Base-by-base conservation (phyloP, 495 filamentous ascomycete species). In the Oidiodendron maius region DNA sequence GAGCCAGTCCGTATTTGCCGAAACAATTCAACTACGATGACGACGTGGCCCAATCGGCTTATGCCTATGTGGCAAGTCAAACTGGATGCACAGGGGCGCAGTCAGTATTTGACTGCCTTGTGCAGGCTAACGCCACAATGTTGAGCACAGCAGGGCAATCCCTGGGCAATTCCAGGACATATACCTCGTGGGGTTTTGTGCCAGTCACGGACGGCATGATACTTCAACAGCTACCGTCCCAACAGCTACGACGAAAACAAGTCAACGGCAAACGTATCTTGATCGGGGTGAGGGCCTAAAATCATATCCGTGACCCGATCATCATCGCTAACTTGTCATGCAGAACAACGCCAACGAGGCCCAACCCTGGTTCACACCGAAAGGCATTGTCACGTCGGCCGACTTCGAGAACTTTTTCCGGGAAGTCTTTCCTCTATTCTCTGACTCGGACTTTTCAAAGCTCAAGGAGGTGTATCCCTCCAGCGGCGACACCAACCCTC, bases 121-220 rank as follows among this genome's bases (percentile, higher is more conserved):
- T 68, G 2, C 43, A 55, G 30, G 65, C 68, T 41, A 72, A 80
- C 25, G 74, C 71, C 0, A 40, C 59, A 0, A 63, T 60, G 2
- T 64, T 86, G 17, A 77, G 82, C 50, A 75, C 75, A 35, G 81
- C 80, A 2, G 78, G 70, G 46, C 66, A 61, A 11, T 62, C 52
- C 28, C 66, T 80, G 16, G 79, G 72, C 15, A 61, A 60, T 32
- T 60, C 65, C 5, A 71, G 64, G 3, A 59, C 62, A 18, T 52
- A 45, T 30, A 42, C 32, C 15, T 39, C 75, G 24, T 85, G 76
- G 73, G 77, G 66, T 1, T 84, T 84, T 51, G 51, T 77, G 18
- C 81, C 81, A 4, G 81, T 84, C 2, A 76, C 78, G 0, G 82
- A 86, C 52, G 81, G 75, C 5, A 61, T 59, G 4, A 75, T 80